Percentiles rank a stretch among this genome's conserved stretches.
phyloP scores from a whole-genome alignment of 257 asterid genomes.

The Solanum clarkiae region DNA sequence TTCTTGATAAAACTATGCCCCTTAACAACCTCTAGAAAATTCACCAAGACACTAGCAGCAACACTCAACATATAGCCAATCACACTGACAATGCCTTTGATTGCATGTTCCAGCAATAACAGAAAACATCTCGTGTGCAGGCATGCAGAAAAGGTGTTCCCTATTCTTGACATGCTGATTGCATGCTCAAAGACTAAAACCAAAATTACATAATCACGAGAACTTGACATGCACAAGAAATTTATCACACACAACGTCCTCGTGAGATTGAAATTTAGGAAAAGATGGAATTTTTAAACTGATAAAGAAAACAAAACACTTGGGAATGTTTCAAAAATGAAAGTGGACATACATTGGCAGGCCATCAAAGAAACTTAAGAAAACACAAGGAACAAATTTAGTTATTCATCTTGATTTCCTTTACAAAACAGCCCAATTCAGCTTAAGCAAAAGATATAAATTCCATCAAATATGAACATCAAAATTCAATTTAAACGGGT shows the following conservation, averaged over 20 bases:
- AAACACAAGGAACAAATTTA: not conserved
- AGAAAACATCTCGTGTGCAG: not conserved
- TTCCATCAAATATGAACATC: not conserved
- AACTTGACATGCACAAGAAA: not conserved
- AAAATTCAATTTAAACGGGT: not conserved
- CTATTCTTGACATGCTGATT: not conserved
- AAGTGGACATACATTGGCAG: not conserved
- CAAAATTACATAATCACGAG: not conserved
- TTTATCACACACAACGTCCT: not conserved
- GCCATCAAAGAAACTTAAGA: not conserved
- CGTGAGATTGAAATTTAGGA: not conserved
- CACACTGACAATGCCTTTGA: not conserved
- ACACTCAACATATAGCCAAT: not conserved
- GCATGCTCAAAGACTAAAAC: not conserved
- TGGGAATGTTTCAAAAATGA: not conserved
- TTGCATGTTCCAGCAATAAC: not conserved
- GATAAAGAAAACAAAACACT: not conserved
- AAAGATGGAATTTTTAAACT: not conserved
- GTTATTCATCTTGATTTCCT: not conserved
- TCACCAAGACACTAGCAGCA: not conserved
- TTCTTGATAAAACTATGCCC: not conserved
- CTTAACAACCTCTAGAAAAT: not conserved
- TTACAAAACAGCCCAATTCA: not conserved
- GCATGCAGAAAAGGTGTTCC: not conserved
- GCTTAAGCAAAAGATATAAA: not conserved